Evolutionary conservation across 2,329 filamentous ascomycete species (phyloP).

Genomic region (Phyllosticta citriasiana): DNA sequence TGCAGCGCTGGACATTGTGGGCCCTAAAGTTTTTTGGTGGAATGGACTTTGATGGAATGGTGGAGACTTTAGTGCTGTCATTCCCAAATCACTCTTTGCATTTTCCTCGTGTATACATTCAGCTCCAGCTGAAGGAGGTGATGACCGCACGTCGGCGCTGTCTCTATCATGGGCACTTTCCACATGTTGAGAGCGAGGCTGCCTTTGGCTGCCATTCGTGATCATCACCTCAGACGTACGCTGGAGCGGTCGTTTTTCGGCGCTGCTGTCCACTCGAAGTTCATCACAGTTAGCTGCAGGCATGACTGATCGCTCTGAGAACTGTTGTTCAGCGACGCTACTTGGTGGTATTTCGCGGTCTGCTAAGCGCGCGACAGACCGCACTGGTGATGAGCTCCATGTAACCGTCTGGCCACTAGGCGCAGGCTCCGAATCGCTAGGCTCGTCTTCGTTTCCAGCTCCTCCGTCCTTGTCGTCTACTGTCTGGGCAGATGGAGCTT

Average conservation of each 20-base stretch:
- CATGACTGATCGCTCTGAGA: no score
- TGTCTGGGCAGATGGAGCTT: not conserved
- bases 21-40: not conserved
- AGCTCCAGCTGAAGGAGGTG: not conserved
- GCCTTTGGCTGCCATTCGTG: not conserved
- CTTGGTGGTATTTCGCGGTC: no score
- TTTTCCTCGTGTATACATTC: not conserved
- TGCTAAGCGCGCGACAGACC: no score
- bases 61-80: not conserved
- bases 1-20: not conserved
- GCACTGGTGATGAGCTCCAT: no score
- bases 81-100: conserved; percentile 1
- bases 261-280: no score
- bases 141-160: not conserved
- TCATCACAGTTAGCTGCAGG: no score
- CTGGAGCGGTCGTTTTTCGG: no score
- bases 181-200: not conserved
- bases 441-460: no score
- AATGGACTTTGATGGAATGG: not conserved
- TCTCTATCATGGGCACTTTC: not conserved
- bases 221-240: not conserved
- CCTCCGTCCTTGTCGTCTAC: no score
- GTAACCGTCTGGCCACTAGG: no score
- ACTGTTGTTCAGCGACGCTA: no score
- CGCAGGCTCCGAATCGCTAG: no score